Percentiles rank a stretch among this genome's conserved stretches.
phyloP scores from a whole-genome alignment of 2,329 filamentous ascomycete species.

The Trichoderma atroviride region DNA sequence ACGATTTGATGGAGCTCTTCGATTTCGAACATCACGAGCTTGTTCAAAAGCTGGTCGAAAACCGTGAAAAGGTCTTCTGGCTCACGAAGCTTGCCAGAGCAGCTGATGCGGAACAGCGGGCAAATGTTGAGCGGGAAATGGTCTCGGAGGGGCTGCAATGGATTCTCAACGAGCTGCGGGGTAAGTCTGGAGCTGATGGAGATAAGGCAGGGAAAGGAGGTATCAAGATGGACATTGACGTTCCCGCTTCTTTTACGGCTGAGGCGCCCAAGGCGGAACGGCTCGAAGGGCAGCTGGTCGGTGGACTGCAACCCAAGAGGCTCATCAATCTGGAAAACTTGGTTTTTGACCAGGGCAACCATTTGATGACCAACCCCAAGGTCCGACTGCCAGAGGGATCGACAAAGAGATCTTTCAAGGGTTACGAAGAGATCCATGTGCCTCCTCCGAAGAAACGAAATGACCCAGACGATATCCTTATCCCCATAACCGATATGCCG shows the following conservation, averaged over 20 bases:
- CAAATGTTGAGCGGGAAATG: conserved; percentile 86
- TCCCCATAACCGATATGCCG: conserved; percentile 84
- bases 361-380: conserved; percentile 98
- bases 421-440: conserved; percentile 97
- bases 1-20: conserved; percentile 97
- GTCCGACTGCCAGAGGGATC: conserved; percentile 92
- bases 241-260: conserved; percentile 61
- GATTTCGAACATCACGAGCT: conserved; percentile 96
- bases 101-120: conserved; percentile 75
- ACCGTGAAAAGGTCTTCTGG: conserved; percentile 94
- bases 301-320: conserved; percentile 82
- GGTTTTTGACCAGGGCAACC: conserved; percentile 96
- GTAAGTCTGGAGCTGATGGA: conserved; percentile 64
- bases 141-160: conserved; percentile 80
- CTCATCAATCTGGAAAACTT: conserved; percentile 94
- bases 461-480: conserved; percentile 76
- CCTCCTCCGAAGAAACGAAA: conserved; percentile 86
- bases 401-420: conserved; percentile 93
- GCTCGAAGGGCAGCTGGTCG: conserved; percentile 69
- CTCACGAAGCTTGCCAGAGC: conserved; percentile 83
- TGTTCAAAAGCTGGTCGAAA: conserved; percentile 86
- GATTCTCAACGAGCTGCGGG: conserved; percentile 86
- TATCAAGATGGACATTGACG: conserved; percentile 94
- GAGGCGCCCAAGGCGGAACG: conserved; percentile 56
- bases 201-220: conserved; percentile 71